These are phyloP conservation scores for Agrocybe pediades DNA, from an alignment of 768 basidiomycete species.

Conservation along the genomic window DNA sequence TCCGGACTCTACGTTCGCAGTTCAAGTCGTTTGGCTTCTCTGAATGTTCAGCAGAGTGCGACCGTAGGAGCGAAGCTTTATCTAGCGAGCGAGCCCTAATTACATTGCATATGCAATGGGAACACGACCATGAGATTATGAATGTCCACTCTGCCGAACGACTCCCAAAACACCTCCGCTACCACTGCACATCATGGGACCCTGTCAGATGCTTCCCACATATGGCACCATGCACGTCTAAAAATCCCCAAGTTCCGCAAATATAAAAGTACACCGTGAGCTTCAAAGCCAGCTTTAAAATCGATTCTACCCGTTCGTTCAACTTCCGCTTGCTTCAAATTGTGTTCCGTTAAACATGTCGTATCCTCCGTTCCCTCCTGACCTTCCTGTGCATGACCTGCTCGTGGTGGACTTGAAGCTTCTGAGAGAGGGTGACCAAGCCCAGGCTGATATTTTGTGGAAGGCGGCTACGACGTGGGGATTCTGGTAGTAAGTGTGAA, in stretches of 20 bases:
- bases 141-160: too few species aligned
- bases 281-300: too few species aligned
- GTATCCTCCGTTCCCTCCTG: constrained; percentile 45
- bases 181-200: background rate
- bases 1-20: too few species aligned
- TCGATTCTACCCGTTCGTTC: too few species aligned
- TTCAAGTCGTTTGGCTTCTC: too few species aligned
- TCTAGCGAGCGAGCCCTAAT: too few species aligned
- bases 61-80: too few species aligned
- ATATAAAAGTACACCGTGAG: background rate
- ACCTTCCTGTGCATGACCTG: constrained; percentile 50
- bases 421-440: constrained; percentile 37
- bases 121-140: too few species aligned
- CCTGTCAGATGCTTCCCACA: background rate
- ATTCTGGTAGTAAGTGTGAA: constrained; percentile 58
- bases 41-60: too few species aligned
- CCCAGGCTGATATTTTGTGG: constrained; percentile 51
- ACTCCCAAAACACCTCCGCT: too few species aligned
- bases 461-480: constrained; percentile 52
- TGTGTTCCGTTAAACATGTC: background rate
- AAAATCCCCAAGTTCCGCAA: background rate
- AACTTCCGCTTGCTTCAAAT: background rate
- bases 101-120: too few species aligned
- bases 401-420: constrained; percentile 53
- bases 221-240: background rate